phyloP scores from a whole-genome alignment of 345 rosid genomes.

The Turnera subulata region DNA sequence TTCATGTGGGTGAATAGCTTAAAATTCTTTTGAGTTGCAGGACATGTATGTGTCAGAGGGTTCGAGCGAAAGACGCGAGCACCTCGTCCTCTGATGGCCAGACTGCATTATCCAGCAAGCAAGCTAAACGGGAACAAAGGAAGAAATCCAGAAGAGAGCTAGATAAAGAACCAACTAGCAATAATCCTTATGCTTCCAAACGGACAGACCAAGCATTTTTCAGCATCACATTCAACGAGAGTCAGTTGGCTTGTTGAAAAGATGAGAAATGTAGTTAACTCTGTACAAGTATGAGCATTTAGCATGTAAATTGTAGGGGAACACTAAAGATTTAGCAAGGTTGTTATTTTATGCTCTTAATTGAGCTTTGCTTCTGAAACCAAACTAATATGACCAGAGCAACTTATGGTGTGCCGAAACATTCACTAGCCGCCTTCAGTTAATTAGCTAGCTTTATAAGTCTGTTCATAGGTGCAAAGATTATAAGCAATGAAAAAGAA shows the following conservation, averaged over 20 bases:
- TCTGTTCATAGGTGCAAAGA: no score
- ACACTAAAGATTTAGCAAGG: background rate
- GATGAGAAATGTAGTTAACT: background rate
- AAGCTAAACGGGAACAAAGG: constrained; percentile 32
- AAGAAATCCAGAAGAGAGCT: background rate
- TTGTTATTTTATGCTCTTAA: constrained; percentile 8
- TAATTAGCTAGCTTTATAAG: no score
- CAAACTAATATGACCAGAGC: background rate
- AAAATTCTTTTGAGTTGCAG: constrained; percentile 29
- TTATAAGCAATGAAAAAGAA: no score
- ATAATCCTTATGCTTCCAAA: background rate
- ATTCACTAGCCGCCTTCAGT: no score
- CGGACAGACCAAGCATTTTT: background rate
- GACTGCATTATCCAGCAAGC: constrained; percentile 74
- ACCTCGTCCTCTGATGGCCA: constrained; percentile 77
- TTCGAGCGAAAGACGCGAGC: constrained; percentile 74
- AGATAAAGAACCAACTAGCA: background rate
- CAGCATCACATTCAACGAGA: background rate
- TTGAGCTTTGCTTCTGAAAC: constrained; percentile 5
- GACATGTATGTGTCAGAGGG: constrained; percentile 87
- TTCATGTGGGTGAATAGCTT: no score
- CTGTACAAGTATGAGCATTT: constrained; percentile 2
- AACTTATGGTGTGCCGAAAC: no score
- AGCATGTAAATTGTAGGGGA: background rate
- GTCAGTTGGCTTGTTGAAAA: background rate